Base-by-base conservation (phyloP, 139 green algal species). In the Limnomonas spitsbergensis region DNA sequence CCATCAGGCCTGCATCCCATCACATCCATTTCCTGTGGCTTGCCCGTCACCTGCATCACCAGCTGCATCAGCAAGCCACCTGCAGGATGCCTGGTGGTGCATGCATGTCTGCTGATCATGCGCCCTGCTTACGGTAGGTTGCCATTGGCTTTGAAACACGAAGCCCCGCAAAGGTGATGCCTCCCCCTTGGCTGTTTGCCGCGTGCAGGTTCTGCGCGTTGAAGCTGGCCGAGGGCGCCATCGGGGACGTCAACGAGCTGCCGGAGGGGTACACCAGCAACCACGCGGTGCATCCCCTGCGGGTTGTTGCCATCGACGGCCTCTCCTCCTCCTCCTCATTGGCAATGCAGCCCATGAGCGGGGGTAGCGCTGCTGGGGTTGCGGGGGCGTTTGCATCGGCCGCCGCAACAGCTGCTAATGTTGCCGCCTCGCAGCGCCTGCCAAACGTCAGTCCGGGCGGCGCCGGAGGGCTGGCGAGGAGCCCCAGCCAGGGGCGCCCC, bases 221-320 rank as follows among this genome's bases (percentile, higher is more conserved):
- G 70, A 94, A 95, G 82, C 89, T 99, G 35, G 96, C 96, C 0
- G 96, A 98, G 69, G 96, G 96, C 2, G 88, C 88, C 73, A 95
- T 98, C 38, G 95, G 93, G 31, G 85, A 93, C 37, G 56, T 90
- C 27, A 82, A 88, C 38, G 81, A 67, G 27, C 75, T 91, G 53
- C 87, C 87, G 3, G 81, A 83, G 36, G 84, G 82, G 36, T 56
- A 78, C 40, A 27, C 70, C 47, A 70, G 35, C 4, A n/a, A 42
- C 53, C 4, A 14, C 29, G 24, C 9, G 3, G 31, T 78, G 40
- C 82, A 87, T 75, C 69, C 78, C 1, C 54, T 87, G 36, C 56
- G 82, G 0, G 75, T 87, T 61, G 78, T 87, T 40, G 74, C 75
- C 3, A 77, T 87, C 29, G 82, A 86, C 72, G 69, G 35, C 24